A percentile compares a stretch with the other conserved stretches of the same genome.
These are phyloP conservation scores for Malassezia japonica DNA, from an alignment of 1,284 basidiomycete species.

Conservation along the genomic window DNA sequence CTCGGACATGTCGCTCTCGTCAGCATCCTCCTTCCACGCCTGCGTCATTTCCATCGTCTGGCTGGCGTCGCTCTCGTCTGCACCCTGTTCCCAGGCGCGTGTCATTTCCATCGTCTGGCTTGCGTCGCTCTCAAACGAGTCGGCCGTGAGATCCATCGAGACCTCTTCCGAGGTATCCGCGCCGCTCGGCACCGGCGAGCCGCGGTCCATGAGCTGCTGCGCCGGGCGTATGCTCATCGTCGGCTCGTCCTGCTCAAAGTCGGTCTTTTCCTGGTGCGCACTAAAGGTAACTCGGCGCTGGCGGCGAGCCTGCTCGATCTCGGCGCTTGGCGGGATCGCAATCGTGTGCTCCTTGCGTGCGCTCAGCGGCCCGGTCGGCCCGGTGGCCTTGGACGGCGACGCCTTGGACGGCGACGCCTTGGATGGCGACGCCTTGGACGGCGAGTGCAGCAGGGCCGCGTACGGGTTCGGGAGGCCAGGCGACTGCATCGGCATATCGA, in stretches of 20 bases:
- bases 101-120: slow-evolving; percentile 16
- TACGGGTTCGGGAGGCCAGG: slow-evolving; percentile 18
- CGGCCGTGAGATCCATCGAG: slow-evolving; percentile 5
- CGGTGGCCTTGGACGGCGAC: not conserved
- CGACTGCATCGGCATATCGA: slow-evolving; percentile 6
- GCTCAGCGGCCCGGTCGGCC: not conserved
- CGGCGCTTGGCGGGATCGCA: not conserved
- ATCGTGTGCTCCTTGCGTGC: slow-evolving; percentile 5
- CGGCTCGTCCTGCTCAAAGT: slow-evolving; percentile 26
- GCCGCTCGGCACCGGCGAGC: not conserved
- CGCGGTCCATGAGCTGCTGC: slow-evolving; percentile 5
- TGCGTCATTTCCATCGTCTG: slow-evolving; percentile 16
- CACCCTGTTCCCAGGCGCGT: slow-evolving; percentile 9
- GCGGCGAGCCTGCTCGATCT: slow-evolving; percentile 1
- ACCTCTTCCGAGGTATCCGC: slow-evolving; percentile 4
- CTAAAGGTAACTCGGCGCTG: slow-evolving; percentile 24
- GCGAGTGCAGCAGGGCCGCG: slow-evolving; percentile 10
- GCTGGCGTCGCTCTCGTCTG: not conserved
- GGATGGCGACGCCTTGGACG: slow-evolving; percentile 3
- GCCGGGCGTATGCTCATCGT: slow-evolving; percentile 24
- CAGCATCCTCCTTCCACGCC: slow-evolving; percentile 1
- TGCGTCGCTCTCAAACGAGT: not conserved
- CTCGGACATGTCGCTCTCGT: slow-evolving; percentile 6
- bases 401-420: not conserved
- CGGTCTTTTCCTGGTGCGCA: slow-evolving; percentile 15